phyloP scores from a whole-genome alignment of 78 protist genomes.

The Chrysochromulina tobinii region DNA sequence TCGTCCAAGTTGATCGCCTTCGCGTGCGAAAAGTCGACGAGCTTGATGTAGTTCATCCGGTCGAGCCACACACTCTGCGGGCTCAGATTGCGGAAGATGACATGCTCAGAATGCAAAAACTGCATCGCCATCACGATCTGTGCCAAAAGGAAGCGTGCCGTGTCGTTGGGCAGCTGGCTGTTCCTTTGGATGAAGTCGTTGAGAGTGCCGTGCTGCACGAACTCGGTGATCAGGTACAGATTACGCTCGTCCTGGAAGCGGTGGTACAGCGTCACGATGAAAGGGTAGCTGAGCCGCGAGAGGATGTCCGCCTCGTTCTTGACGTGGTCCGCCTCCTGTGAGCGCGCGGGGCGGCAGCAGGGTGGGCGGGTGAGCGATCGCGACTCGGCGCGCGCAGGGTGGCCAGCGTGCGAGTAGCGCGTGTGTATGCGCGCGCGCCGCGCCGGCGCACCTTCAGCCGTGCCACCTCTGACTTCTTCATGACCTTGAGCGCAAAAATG shows the following conservation, averaged over 20 bases:
- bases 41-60: not conserved
- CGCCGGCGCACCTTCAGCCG: not conserved
- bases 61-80: constrained; percentile 31
- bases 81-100: constrained; percentile 43
- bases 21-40: constrained; percentile 4
- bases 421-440: too few species aligned
- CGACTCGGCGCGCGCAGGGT: too few species aligned
- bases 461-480: constrained; percentile 43
- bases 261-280: constrained; percentile 28
- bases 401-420: too few species aligned
- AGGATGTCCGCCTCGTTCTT: constrained; percentile 36
- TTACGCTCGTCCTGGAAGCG: constrained; percentile 70
- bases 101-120: constrained; percentile 20
- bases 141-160: constrained; percentile 50
- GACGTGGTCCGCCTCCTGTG: constrained; percentile 53
- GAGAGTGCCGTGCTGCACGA: constrained; percentile 83
- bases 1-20: not conserved
- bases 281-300: constrained; percentile 33
- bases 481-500: constrained; percentile 47
- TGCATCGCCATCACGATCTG: constrained; percentile 43
- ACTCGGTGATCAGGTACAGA: constrained; percentile 80
- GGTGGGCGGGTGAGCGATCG: too few species aligned
- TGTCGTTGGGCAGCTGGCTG: constrained; percentile 56
- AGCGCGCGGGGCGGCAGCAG: too few species aligned
- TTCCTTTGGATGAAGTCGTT: constrained; percentile 60